A percentile compares a stretch with the other conserved stretches of the same genome.
phyloP scores from a whole-genome alignment of 2,329 filamentous ascomycete species.

The Pseudonectria foliicola region DNA sequence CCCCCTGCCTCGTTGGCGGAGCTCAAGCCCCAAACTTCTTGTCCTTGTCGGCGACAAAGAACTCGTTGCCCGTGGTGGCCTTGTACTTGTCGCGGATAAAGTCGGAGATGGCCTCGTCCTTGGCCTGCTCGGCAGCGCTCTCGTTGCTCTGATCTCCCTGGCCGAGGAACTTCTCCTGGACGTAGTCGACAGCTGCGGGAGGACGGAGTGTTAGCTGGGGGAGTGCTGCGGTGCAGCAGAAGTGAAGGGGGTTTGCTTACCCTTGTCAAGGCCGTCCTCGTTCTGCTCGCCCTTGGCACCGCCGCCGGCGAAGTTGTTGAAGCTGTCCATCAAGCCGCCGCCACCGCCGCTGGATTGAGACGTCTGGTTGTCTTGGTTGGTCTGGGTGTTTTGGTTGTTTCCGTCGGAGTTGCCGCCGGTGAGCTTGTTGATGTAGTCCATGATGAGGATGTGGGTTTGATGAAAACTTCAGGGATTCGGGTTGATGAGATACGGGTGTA shows the following conservation, averaged over 20 bases:
- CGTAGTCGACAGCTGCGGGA: conserved; percentile 60
- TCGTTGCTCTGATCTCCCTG: conserved; percentile 67
- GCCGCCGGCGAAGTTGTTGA: conserved; percentile 66
- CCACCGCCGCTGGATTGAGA: conserved; percentile 27
- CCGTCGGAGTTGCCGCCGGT: conserved; percentile 33
- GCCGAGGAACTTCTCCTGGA: conserved; percentile 69
- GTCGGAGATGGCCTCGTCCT: conserved; percentile 73
- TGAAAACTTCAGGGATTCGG: background rate
- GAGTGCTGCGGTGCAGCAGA: background rate
- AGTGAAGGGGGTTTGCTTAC: conserved; percentile 34
- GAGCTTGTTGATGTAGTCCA: conserved; percentile 51
- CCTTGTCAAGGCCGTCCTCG: conserved; percentile 77
- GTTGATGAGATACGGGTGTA: background rate
- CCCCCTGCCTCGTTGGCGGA: no score
- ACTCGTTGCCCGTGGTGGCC: conserved; percentile 56
- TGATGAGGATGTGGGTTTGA: conserved; percentile 21
- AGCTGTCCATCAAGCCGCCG: conserved; percentile 58
- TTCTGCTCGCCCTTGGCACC: conserved; percentile 71
- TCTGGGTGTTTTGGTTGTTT: conserved; percentile 21
- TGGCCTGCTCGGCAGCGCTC: conserved; percentile 69
- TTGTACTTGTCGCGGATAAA: conserved; percentile 68
- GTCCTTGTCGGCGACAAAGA: conserved; percentile 65
- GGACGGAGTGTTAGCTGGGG: background rate
- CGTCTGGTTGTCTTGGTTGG: conserved; percentile 22
- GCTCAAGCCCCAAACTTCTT: conserved; percentile 24